These are phyloP conservation scores for Blastomyces percursus DNA, from an alignment of 2,329 filamentous ascomycete genomes.

Conservation along the genomic window DNA sequence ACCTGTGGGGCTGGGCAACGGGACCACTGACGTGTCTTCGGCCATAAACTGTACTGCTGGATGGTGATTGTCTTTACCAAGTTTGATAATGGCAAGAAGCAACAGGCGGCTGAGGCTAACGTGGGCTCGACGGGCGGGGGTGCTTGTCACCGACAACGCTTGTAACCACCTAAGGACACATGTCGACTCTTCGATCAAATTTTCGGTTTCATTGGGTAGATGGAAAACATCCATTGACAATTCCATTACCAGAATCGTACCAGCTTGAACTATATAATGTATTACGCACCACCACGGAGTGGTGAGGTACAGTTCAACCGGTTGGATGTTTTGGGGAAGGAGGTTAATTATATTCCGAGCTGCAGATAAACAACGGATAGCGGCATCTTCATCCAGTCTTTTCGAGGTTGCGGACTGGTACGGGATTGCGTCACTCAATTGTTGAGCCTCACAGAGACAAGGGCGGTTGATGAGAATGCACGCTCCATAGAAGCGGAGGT, in stretches of 20 bases:
- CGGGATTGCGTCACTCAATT: conserved; percentile 22
- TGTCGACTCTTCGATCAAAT: conserved; percentile 20
- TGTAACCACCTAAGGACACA: conserved; percentile 27
- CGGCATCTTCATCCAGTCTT: conserved; percentile 24
- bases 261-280: conserved; percentile 31
- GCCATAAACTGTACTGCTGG: not conserved
- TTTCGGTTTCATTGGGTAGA: conserved; percentile 17
- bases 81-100: conserved; percentile 9
- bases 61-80: conserved; percentile 1
- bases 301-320: conserved; percentile 21
- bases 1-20: not conserved
- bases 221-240: conserved; percentile 22
- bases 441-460: conserved; percentile 24
- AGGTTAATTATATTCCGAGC: conserved; percentile 25
- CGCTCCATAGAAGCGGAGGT: conserved; percentile 22
- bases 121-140: conserved; percentile 23
- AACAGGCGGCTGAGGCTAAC: conserved; percentile 10
- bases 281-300: conserved; percentile 34
- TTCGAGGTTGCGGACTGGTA: conserved; percentile 22
- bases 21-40: not conserved
- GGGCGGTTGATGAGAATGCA: conserved; percentile 30
- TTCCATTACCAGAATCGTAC: conserved; percentile 28
- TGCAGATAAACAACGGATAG: conserved; percentile 24
- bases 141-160: conserved; percentile 21
- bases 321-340: conserved; percentile 22